Base-by-base conservation (phyloP, 495 filamentous ascomycete genomes). In the Penicillium turbatum region DNA sequence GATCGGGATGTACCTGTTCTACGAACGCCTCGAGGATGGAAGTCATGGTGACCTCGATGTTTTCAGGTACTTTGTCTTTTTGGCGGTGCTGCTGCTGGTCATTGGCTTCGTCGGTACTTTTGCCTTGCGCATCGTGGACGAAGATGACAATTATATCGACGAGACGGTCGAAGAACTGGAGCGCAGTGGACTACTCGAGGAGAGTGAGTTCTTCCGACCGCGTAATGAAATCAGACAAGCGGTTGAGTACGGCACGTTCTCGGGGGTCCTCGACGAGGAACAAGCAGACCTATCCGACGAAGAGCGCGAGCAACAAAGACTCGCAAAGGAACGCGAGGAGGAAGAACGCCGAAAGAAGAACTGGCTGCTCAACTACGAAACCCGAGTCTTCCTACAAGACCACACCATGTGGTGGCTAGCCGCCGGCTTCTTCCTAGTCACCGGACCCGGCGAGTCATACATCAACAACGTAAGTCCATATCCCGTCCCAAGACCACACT, bases 371-470 rank as follows among this genome's bases (percentile, higher is more conserved):
- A 96, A 97, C 56, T 85, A 86, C 31, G 92, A 93, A 58, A 97
- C 92, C 2, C 76, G 82, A 3, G 72, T 81, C 6, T 98, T 96
- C 67, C 78, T 98, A 27, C 74, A 77, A 35, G 93, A 98, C 57
- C 83, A 80, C 51, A 95, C 90, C 10, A 96, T 97, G 92, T 97
- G 93, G 93, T 88, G 80, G 72, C 82, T 98, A 52, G 89, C 91
- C 0, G 67, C 84, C 2, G 93, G 92, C 19, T 95, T 98, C 73
- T 95, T 97, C 79, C 78, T 97, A 56, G 88, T 95, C 54, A 90
- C 88, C 45, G 93, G 93, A 3, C 92, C 93, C 0, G 92, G 92
- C 16, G 93, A 98, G 75, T 86, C 91, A 8, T 98, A 96, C 70
- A 90, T 97, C 62, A 98, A 97, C 72, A 98, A 98, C 59, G 80